Conservation (phyloP, 1,139 yeast species). For the Saccharomyces hybrid region DNA sequence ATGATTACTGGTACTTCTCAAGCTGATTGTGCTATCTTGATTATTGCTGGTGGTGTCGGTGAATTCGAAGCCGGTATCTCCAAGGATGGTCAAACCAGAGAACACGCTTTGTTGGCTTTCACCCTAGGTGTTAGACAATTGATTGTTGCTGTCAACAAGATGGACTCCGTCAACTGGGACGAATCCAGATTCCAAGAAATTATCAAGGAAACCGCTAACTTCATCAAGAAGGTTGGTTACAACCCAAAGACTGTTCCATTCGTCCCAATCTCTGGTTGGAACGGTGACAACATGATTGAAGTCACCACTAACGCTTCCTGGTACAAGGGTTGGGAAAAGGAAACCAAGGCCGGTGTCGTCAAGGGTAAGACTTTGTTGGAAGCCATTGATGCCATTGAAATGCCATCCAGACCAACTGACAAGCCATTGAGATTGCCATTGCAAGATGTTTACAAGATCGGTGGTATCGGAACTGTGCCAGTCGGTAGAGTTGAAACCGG, state of each 20-base stretch:
- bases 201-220: constrained; percentile 75
- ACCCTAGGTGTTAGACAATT: constrained; percentile 95
- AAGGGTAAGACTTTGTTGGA: constrained; percentile 83
- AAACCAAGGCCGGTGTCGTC: constrained; percentile 70
- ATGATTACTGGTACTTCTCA: constrained; percentile 92
- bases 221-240: constrained; percentile 90
- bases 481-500: constrained; percentile 94
- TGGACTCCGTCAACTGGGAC: constrained; percentile 86
- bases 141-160: constrained; percentile 87
- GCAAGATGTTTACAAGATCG: constrained; percentile 70
- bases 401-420: constrained; percentile 79
- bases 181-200: constrained; percentile 76
- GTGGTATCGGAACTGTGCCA: constrained; percentile 92
- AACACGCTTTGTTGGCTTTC: constrained; percentile 94
- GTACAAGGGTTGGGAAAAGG: constrained; percentile 89
- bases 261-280: constrained; percentile 94
- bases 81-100: constrained; percentile 98
- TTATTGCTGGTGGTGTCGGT: constrained; percentile 96
- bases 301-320: constrained; percentile 75
- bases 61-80: constrained; percentile 99
- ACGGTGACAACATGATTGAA: constrained; percentile 92
- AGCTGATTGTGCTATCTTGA: constrained; percentile 95
- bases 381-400: constrained; percentile 82
- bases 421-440: constrained; percentile 88
- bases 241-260: constrained; percentile 88